Base-by-base conservation (phyloP, 805 yeast genomes). In the Wickerhamiella alocasiicola region DNA sequence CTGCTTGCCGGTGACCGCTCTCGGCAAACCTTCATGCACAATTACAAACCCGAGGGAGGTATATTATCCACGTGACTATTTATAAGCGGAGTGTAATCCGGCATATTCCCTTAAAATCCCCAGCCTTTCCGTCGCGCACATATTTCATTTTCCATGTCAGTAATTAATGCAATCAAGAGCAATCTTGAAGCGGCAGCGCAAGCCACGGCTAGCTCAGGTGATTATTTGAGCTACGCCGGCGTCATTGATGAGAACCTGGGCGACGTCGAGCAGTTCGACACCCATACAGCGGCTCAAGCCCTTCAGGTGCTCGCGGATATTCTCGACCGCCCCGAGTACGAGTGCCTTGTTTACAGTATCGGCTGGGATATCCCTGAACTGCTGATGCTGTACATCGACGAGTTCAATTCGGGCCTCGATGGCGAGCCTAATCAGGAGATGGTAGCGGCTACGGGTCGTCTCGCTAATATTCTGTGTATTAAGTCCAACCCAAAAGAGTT, bases 291-390 rank as follows among this genome's bases (percentile, higher is more conserved):
- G 41, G 37, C 40, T 6, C 37, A 34, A 20, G 43, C 49, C 12
- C 39, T 53, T 11, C 27, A 36, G 12, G 54, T 81, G n/a, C 57
- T 84, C 35, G 59, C 54, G 0, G 59, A 63, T 3, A 48, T 85
- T 11, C 49, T 59, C 9, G 62, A 60, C 0, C 25, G 28, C 24
- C 35, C 35, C 12, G 33, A 54, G 0, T 56, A 79, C 53, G 63
- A 66, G 13, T 68, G 67, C 9, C 58, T 83, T 23, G 64, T 76
- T 0, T 65, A 69, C 32, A 80, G 78, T 49, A 74, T 85, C 45
- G 94, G 94, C 2, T 87, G 96, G 96, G 96, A 87, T 57, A 55
- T 87, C n/a, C 95, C 95, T 1, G 69, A 68, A 24, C 59, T 81
- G 38, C 49, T 87, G 5, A 52, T 83, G 33, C 65, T 66, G 7